Evolutionary conservation across 106 monocot species (phyloP).

Genomic region (Triglochin maritima): DNA sequence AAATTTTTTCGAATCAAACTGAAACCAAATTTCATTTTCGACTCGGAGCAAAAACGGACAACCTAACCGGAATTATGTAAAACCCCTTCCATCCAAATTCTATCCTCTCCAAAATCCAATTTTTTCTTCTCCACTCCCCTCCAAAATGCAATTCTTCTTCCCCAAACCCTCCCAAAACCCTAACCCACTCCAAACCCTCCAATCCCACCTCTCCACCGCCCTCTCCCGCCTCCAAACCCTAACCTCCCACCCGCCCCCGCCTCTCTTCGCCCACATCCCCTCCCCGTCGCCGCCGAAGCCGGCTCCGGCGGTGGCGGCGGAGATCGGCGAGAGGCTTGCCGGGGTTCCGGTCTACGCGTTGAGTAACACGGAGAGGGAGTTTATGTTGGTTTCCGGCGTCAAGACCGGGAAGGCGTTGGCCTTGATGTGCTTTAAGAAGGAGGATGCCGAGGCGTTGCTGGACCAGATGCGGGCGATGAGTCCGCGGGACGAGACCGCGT

Average conservation of each 20-base stretch:
- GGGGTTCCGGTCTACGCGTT: conserved; percentile 87
- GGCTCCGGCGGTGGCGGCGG: not conserved
- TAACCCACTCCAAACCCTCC: not conserved
- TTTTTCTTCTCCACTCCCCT: too few species aligned
- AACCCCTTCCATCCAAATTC: too few species aligned
- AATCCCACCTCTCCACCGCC: not conserved
- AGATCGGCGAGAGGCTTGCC: conserved; percentile 42
- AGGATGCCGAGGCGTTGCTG: conserved; percentile 71
- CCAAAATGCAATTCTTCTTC: too few species aligned
- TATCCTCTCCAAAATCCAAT: too few species aligned
- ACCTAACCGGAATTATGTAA: too few species aligned
- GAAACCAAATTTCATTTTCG: too few species aligned
- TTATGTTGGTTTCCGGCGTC: conserved; percentile 66
- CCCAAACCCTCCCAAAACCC: not conserved
- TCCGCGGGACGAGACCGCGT: conserved; percentile 35
- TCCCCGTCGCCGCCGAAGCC: not conserved
- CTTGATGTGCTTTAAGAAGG: conserved; percentile 63
- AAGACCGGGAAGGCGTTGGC: conserved; percentile 54
- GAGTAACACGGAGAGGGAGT: conserved; percentile 56
- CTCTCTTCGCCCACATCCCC: not conserved
- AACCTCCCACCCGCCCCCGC: not conserved
- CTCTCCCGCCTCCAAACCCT: not conserved
- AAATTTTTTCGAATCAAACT: too few species aligned
- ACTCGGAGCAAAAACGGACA: too few species aligned
- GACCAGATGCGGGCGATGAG: conserved; percentile 61